Conservation (phyloP, 2,329 filamentous ascomycete genomes). For the Arthrobotrys conoides region DNA sequence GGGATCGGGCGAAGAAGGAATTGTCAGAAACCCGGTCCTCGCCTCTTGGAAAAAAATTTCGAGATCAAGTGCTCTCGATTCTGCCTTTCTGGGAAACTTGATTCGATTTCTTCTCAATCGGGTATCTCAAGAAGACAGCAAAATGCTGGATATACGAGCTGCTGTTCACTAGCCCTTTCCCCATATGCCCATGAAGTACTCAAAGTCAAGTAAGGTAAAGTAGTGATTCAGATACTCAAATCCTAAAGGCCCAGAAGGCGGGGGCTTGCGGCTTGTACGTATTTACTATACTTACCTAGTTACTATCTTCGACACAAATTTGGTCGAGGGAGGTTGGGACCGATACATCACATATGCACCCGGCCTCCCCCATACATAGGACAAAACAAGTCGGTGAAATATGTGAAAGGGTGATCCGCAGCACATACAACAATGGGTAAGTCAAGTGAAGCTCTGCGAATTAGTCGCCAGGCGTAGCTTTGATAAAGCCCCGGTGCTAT, state of each 20-base stretch:
- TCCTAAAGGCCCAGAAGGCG: slow-evolving; percentile 36
- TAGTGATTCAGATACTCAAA: slow-evolving; percentile 58
- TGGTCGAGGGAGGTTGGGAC: slow-evolving; percentile 7
- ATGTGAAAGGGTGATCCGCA: slow-evolving; percentile 44
- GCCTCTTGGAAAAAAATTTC: slow-evolving; percentile 40
- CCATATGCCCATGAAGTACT: background rate
- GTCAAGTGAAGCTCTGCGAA: slow-evolving; percentile 41
- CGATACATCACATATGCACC: slow-evolving; percentile 4
- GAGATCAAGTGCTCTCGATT: slow-evolving; percentile 21
- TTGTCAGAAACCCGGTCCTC: slow-evolving; percentile 26
- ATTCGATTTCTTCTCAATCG: slow-evolving; percentile 46
- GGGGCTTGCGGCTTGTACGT: slow-evolving; percentile 32
- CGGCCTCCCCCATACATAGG: slow-evolving; percentile 5
- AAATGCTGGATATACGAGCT: slow-evolving; percentile 52
- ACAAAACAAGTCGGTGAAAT: slow-evolving; percentile 36
- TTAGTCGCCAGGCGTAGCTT: slow-evolving; percentile 47
- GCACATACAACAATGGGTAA: slow-evolving; percentile 15
- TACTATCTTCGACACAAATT: no score
- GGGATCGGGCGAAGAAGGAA: slow-evolving; percentile 20
- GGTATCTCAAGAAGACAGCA: slow-evolving; percentile 55
- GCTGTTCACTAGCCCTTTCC: background rate
- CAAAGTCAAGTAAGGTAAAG: background rate
- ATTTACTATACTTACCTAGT: no score
- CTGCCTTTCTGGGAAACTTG: slow-evolving; percentile 57
- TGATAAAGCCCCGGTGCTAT: slow-evolving; percentile 60